These are phyloP conservation scores for Teratosphaeriaceae sp. DNA, from an alignment of 2,329 filamentous ascomycete species.

Conservation along the genomic window DNA sequence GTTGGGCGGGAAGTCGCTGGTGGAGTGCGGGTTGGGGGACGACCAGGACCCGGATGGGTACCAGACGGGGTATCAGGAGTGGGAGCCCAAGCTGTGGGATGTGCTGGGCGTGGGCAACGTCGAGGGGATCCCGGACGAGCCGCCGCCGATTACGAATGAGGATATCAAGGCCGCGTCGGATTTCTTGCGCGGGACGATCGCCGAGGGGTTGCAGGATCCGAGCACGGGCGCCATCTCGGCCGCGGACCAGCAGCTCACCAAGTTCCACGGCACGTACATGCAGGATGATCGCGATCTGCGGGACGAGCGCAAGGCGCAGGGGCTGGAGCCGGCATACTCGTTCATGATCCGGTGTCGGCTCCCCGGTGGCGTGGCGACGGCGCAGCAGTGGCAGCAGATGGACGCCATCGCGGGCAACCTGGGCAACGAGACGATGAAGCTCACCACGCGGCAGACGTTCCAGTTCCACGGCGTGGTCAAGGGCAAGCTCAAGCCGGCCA, in stretches of 20 bases:
- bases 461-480: slow-evolving; percentile 98
- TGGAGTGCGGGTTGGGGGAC: slow-evolving; percentile 86
- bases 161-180: slow-evolving; percentile 96
- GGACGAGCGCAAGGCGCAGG: slow-evolving; percentile 94
- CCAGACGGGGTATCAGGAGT: slow-evolving; percentile 89
- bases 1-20: slow-evolving; percentile 72
- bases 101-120: slow-evolving; percentile 91
- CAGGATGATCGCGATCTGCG: slow-evolving; percentile 95
- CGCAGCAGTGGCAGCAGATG: slow-evolving; percentile 96
- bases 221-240: slow-evolving; percentile 87
- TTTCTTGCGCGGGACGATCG: slow-evolving; percentile 90
- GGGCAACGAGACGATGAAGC: slow-evolving; percentile 98
- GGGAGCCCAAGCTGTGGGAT: slow-evolving; percentile 95
- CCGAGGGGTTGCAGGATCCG: slow-evolving; percentile 75
- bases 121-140: slow-evolving; percentile 89
- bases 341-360: slow-evolving; percentile 99
- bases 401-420: slow-evolving; percentile 83
- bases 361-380: slow-evolving; percentile 81
- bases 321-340: slow-evolving; percentile 94
- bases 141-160: slow-evolving; percentile 91
- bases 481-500: slow-evolving; percentile 88
- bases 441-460: slow-evolving; percentile 97
- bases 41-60: slow-evolving; percentile 96
- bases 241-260: slow-evolving; percentile 85
- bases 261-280: slow-evolving; percentile 99